phyloP scores from a whole-genome alignment of 371 early-diverging fungal genomes.

The Mortierella sp. region DNA sequence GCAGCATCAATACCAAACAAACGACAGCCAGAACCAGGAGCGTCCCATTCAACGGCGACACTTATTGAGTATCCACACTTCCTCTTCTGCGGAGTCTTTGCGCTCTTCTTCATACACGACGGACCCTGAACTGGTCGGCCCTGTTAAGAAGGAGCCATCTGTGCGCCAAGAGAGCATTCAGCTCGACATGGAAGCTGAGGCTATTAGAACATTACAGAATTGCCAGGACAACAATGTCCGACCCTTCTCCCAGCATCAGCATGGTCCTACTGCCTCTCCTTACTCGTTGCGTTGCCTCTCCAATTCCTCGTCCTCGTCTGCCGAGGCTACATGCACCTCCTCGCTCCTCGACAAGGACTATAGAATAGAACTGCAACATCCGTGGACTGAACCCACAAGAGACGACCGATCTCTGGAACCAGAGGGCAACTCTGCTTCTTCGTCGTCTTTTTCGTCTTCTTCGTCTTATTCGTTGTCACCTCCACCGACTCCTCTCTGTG shows the following conservation, averaged over 20 bases:
- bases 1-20: constrained; percentile 5
- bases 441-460: too few relatives aligned
- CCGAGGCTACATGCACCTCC: background rate
- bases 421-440: too few relatives aligned
- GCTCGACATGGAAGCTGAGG: background rate
- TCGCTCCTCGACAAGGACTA: background rate
- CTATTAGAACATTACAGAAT: background rate
- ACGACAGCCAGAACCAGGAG: constrained; percentile 1
- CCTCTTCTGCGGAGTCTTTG: too few relatives aligned
- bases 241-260: background rate
- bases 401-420: too few relatives aligned
- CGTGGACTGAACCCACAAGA: background rate
- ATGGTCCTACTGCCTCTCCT: constrained; percentile 11
- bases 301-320: background rate
- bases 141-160: background rate
- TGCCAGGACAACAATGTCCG: background rate
- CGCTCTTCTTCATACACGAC: constrained; percentile 4
- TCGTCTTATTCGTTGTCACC: too few relatives aligned
- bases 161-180: background rate
- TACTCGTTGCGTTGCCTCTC: constrained; percentile 3
- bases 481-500: constrained; percentile 9
- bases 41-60: too few relatives aligned
- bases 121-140: background rate
- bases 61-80: too few relatives aligned
- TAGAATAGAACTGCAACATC: background rate